These are phyloP conservation scores for Neltuma alba DNA, from an alignment of 306 rosid genomes.

Conservation along the genomic window DNA sequence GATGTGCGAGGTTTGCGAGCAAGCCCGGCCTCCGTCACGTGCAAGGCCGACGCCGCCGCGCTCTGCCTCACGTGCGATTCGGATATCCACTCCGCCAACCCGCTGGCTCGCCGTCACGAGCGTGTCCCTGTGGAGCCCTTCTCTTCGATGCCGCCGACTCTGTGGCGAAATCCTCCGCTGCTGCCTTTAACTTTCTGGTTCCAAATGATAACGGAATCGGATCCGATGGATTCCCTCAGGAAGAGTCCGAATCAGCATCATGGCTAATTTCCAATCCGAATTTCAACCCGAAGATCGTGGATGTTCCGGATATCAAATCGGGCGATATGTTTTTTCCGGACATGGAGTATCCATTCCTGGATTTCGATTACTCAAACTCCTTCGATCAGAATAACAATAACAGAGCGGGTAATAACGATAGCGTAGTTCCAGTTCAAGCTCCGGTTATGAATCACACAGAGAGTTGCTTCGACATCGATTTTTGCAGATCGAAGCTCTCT, in stretches of 20 bases:
- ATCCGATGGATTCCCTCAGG: conserved; percentile 26
- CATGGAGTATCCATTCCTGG: conserved; percentile 71
- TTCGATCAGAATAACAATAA: conserved; percentile 36
- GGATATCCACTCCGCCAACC: conserved; percentile 93
- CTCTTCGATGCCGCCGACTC: conserved; percentile 64
- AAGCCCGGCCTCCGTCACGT: conserved; percentile 87
- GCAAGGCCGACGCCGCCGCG: conserved; percentile 95
- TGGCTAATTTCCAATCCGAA: conserved; percentile 64
- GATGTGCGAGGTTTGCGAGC: conserved; percentile 97
- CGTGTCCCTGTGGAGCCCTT: conserved; percentile 91
- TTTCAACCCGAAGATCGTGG: conserved; percentile 53
- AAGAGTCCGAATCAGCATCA: conserved; percentile 38
- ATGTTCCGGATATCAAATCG: conserved; percentile 60
- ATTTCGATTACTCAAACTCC: conserved; percentile 67
- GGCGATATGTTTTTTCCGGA: conserved; percentile 61
- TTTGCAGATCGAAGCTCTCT: conserved; percentile 81
- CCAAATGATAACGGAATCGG: conserved; percentile 30
- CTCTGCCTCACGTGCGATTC: conserved; percentile 92
- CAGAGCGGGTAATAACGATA: conserved; percentile 49
- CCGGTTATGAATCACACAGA: conserved; percentile 50
- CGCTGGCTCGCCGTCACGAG: conserved; percentile 89
- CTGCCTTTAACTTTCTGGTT: conserved; percentile 39
- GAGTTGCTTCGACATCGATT: conserved; percentile 71
- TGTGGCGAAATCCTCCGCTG: conserved; percentile 48
- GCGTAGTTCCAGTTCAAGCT: conserved; percentile 82